phyloP scores from a whole-genome alignment of 495 filamentous ascomycete species.

The Antarctomyces pellizariae region DNA sequence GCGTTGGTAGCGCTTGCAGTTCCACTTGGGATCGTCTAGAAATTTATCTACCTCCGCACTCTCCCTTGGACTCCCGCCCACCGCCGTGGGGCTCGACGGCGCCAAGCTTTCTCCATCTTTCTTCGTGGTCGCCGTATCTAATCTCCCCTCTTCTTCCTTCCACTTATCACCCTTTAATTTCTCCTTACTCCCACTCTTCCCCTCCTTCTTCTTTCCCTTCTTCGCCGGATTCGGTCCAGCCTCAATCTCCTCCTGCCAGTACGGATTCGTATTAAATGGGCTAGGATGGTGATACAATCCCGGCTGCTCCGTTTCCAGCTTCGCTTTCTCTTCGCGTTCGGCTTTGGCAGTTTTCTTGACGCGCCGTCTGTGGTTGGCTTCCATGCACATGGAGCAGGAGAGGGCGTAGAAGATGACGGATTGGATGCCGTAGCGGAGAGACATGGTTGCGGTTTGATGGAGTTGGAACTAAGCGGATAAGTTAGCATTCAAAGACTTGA shows the following conservation, averaged over 20 bases:
- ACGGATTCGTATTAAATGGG: constrained; percentile 62
- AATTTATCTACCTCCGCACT: constrained; percentile 13
- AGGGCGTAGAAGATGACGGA: constrained; percentile 74
- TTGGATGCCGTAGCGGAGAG: constrained; percentile 32
- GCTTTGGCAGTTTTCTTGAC: constrained; percentile 38
- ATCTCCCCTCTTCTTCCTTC: constrained; percentile 8
- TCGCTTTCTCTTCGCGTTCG: constrained; percentile 33
- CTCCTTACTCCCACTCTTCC: constrained; percentile 25
- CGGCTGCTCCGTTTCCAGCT: constrained; percentile 38
- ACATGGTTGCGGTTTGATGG: no score
- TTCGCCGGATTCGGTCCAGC: constrained; percentile 53
- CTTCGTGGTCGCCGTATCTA: no score
- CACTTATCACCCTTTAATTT: constrained; percentile 18
- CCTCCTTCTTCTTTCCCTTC: constrained; percentile 28
- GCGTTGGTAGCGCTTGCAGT: constrained; percentile 51
- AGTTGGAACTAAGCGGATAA: no score
- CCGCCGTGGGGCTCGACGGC: constrained; percentile 14
- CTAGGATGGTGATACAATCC: constrained; percentile 55
- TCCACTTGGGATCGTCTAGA: constrained; percentile 39
- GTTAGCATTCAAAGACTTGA: no score
- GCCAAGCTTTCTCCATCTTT: constrained; percentile 14
- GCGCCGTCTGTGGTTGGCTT: constrained; percentile 35
- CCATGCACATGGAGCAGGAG: constrained; percentile 60
- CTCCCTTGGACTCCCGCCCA: constrained; percentile 11
- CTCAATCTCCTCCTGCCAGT: constrained; percentile 65